Percentiles rank a stretch among this genome's conserved stretches.
phyloP scores from a whole-genome alignment of 2,329 filamentous ascomycete species.

The Chaetomium sp. region DNA sequence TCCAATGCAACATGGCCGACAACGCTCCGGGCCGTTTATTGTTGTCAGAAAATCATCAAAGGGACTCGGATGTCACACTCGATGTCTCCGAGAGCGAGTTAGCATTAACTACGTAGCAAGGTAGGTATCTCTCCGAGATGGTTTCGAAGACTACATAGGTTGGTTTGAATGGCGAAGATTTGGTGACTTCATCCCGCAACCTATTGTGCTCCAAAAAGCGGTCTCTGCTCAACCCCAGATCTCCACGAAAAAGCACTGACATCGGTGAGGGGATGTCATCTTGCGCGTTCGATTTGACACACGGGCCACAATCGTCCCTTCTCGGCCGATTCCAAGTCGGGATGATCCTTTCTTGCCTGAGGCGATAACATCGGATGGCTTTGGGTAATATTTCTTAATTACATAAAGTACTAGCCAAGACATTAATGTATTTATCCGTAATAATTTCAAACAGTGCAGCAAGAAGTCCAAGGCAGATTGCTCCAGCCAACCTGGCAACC shows the following conservation, averaged over 20 bases:
- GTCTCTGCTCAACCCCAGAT: neutral
- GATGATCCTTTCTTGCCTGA: neutral
- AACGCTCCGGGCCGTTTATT: conserved; percentile 14
- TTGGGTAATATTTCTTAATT: neutral
- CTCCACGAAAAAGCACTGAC: neutral
- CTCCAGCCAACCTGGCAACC: neutral
- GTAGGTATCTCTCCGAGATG: neutral
- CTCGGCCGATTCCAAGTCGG: neutral
- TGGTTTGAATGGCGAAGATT: neutral
- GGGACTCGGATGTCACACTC: neutral
- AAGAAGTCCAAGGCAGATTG: neutral
- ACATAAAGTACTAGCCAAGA: neutral
- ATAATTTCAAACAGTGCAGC: neutral
- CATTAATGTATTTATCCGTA: neutral
- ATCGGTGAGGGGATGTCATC: neutral
- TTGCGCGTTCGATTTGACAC: neutral
- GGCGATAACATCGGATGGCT: neutral
- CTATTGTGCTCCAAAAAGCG: too few relatives aligned
- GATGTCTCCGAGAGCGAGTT: conserved; percentile 9
- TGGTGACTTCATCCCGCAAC: neutral
- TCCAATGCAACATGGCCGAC: conserved; percentile 20
- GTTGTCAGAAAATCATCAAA: neutral
- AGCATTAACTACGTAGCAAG: neutral
- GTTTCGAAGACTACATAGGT: neutral
- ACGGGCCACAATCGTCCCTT: neutral